Percentiles rank a stretch among this genome's conserved stretches.
These are phyloP conservation scores for Plasmodium fragile DNA, from an alignment of 169 alveolate species.

Conservation along the genomic window DNA sequence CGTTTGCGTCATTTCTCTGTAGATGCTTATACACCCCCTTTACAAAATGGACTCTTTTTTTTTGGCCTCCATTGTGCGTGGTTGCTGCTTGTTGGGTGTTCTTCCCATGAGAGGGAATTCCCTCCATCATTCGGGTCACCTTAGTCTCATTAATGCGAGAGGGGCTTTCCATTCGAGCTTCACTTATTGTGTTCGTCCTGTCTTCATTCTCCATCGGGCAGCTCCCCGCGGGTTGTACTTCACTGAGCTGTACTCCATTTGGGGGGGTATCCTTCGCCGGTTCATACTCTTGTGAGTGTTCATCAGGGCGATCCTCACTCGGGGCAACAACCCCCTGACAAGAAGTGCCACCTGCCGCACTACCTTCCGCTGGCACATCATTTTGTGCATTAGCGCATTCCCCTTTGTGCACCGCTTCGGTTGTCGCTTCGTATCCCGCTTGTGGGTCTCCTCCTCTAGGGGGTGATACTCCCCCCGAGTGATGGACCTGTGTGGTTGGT, in stretches of 20 bases:
- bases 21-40: background rate
- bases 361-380: background rate
- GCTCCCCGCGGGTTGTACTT: background rate
- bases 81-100: background rate
- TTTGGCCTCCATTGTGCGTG: background rate
- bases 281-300: background rate
- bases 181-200: background rate
- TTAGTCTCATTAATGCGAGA: background rate
- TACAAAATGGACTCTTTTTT: background rate
- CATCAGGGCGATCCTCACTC: background rate
- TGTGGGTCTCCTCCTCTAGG: background rate
- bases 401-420: background rate
- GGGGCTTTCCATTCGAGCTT: background rate
- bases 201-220: background rate
- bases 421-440: background rate
- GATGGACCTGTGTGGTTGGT: background rate
- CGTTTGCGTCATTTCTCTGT: background rate
- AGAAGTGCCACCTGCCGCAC: background rate
- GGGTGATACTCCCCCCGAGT: background rate
- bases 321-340: background rate
- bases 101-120: background rate
- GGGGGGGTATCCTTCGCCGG: background rate
- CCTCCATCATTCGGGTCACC: background rate
- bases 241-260: background rate
- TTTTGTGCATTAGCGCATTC: background rate